phyloP scores from a whole-genome alignment of 257 asterid genomes.

The Prunella vulgaris region DNA sequence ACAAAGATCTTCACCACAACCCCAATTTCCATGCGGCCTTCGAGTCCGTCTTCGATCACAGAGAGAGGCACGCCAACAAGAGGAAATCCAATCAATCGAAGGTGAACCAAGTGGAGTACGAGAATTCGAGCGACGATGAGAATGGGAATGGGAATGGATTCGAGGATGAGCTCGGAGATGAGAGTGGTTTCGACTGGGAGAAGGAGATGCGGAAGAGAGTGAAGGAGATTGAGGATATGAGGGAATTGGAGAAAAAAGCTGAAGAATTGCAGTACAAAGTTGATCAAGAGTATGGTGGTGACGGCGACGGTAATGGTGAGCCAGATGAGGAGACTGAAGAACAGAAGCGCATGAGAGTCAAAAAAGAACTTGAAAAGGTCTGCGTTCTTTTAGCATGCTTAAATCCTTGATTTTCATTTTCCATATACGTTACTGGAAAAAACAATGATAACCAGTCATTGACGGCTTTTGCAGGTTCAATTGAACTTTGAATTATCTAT shows the following conservation, averaged over 20 bases:
- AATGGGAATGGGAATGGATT: constrained; percentile 58
- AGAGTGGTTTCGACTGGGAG: constrained; percentile 66
- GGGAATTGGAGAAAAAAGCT: constrained; percentile 82
- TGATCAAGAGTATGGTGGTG: constrained; percentile 48
- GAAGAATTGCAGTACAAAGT: constrained; percentile 72
- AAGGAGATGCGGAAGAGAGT: constrained; percentile 81
- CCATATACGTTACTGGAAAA: not conserved
- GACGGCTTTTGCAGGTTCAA: not conserved
- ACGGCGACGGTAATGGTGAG: constrained; percentile 21
- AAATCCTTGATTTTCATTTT: not conserved
- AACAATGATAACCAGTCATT: not conserved
- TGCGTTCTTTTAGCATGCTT: not conserved
- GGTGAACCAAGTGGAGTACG: constrained; percentile 64
- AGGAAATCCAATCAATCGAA: constrained; percentile 51
- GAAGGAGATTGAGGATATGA: constrained; percentile 78
- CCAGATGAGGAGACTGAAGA: constrained; percentile 63
- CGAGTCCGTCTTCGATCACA: constrained; percentile 50
- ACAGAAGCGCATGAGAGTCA: constrained; percentile 73
- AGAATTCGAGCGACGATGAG: constrained; percentile 81
- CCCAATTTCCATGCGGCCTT: constrained; percentile 33
- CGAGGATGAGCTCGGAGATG: constrained; percentile 50
- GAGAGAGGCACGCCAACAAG: constrained; percentile 37
- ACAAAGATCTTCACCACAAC: constrained; percentile 42
- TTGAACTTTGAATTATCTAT: not conserved
- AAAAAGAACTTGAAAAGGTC: constrained; percentile 86